Evolutionary conservation across 1,284 basidiomycete genomes (phyloP).

Genomic region (Leccinum solheimii): DNA sequence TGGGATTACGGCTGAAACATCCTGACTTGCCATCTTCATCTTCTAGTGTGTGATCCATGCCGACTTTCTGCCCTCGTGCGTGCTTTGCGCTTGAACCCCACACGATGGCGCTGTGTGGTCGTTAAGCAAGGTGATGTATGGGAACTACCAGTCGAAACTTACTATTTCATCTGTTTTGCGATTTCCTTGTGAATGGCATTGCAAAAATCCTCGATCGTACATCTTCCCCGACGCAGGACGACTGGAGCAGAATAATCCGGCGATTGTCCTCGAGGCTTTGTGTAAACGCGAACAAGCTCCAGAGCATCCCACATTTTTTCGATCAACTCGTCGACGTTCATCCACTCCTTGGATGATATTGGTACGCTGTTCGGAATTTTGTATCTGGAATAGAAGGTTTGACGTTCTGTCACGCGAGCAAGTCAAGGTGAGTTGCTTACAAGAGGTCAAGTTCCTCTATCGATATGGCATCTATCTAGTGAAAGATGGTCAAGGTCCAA

Average conservation of each 20-base stretch:
- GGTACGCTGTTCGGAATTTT: constrained; percentile 96
- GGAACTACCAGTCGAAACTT: constrained; percentile 29
- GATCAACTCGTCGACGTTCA: constrained; percentile 95
- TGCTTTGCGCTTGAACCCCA: constrained; percentile 98
- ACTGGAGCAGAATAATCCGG: constrained; percentile 88
- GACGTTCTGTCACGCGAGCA: neutral
- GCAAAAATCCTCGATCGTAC: constrained; percentile 90
- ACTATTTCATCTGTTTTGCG: constrained; percentile 92
- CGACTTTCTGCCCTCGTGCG: constrained; percentile 94
- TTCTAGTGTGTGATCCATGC: constrained; percentile 84
- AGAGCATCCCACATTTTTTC: constrained; percentile 91
- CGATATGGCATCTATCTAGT: constrained; percentile 95
- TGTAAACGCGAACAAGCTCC: constrained; percentile 91
- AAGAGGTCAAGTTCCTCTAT: constrained; percentile 98
- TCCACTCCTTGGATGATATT: constrained; percentile 90
- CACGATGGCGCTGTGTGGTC: constrained; percentile 72
- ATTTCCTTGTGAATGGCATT: constrained; percentile 90
- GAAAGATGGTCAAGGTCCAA: constrained; percentile 18
- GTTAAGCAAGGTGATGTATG: constrained; percentile 10
- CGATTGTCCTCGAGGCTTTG: constrained; percentile 87
- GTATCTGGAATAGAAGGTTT: constrained; percentile 48
- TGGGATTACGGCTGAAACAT: constrained; percentile 1
- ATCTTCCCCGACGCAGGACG: constrained; percentile 76
- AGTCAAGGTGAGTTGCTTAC: constrained; percentile 41
- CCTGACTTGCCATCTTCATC: constrained; percentile 78